Evolutionary conservation across 192 early-diverging fungal species (phyloP).

Genomic region (Pilobolus umbonatus): DNA sequence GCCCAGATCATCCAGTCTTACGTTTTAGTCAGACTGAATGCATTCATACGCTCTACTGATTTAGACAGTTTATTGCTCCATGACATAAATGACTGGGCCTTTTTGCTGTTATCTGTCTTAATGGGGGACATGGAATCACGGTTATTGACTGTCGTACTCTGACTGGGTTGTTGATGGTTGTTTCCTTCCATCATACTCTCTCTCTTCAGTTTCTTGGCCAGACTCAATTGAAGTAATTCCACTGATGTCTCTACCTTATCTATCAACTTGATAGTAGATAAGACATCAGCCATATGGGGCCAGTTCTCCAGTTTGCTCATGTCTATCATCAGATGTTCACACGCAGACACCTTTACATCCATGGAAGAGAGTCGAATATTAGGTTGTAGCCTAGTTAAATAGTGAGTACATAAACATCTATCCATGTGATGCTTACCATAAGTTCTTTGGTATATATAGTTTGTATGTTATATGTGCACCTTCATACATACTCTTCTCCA

Average conservation of each 20-base stretch:
- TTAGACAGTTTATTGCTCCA: constrained; percentile 37
- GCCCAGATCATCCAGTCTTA: not conserved
- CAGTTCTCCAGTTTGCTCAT: constrained; percentile 13
- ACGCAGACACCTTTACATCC: constrained; percentile 21
- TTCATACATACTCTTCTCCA: constrained; percentile 26
- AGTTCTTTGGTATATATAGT: constrained; percentile 31
- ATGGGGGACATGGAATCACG: constrained; percentile 1
- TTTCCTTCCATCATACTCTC: not conserved
- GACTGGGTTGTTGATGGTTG: not conserved
- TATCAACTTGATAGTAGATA: constrained; percentile 1
- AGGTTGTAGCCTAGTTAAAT: constrained; percentile 14
- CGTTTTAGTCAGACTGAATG: constrained; percentile 30
- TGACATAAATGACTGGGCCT: constrained; percentile 24
- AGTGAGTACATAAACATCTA: not conserved
- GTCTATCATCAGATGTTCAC: constrained; percentile 14
- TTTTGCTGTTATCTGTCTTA: constrained; percentile 3
- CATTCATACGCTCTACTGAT: constrained; percentile 40
- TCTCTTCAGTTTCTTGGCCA: constrained; percentile 19
- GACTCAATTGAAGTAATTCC: constrained; percentile 3
- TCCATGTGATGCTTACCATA: constrained; percentile 18
- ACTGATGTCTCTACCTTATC: constrained; percentile 14
- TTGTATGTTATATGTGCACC: constrained; percentile 20
- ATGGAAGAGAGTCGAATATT: constrained; percentile 22
- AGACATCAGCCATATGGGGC: constrained; percentile 8
- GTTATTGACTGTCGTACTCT: not conserved